Evolutionary conservation across 2,329 filamentous ascomycete genomes (phyloP), one percentile per base, ranked within the genome.

Genomic region (Knufia petricola): DNA sequence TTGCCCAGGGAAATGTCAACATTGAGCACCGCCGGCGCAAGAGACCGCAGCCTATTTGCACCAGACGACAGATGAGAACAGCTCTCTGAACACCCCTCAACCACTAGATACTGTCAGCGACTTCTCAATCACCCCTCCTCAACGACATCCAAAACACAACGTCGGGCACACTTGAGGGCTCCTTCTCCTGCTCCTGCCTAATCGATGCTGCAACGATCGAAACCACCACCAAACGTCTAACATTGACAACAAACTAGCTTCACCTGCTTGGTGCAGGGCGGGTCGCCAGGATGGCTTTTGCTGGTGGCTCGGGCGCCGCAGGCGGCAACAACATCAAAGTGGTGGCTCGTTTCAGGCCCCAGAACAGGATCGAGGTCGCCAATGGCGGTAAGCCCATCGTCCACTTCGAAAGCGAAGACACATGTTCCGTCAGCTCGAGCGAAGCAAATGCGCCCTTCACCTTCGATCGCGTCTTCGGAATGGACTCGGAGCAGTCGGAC

Each of bases 381-480:
- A 89, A 84, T 63, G 88, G 88, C 67, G 90, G 90, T 67, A 83
- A 92, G 69, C 85, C 89, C 55, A 90, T 98, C 59, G 92, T 98
- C 55, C 73, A 77, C 43, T 96, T 98, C 67, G 81, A 86, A 65
- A 82, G 83, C 59, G 84, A 89, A 49, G 90, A 96, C 65, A 94
- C 89, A 64, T 95, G 89, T 71, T 20, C 19, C 49, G 24, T 63
- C 49, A 64, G 94, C 84, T 94, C 87, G 57, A 81, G 76, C 65
- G 89, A 95, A 66, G 84, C 83, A 54, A 73, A 83, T 58, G 87
- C 87, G 51, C 76, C 81, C 65, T 98, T 96, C 67, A 98, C 92
- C 55, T 98, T 96, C 69, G 92, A 98, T 68, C 85, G 90, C 55
- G 87, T 98, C 58, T 98, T 98, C 72, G 87, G 87, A 66, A 96